A percentile compares a stretch with the other conserved stretches of the same genome.
Conservation (phyloP, 768 basidiomycete species). For the Suillus subaureus region DNA sequence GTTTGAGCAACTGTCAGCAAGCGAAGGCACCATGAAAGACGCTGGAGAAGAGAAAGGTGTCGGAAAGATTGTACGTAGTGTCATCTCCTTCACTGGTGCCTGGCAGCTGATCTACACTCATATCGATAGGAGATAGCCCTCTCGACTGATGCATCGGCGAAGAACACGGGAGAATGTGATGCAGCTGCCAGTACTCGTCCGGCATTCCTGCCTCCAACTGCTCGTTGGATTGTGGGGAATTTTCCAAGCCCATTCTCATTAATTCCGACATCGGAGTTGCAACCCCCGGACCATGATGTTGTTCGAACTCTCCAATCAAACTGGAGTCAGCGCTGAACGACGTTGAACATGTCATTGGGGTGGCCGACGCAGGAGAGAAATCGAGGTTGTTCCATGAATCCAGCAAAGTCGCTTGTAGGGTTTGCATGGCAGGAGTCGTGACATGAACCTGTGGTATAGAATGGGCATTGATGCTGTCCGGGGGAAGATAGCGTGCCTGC, state of each 20-base stretch:
- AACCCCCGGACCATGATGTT: too few relatives aligned
- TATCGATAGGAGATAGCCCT: constrained; percentile 6
- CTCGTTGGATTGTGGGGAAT: neutral
- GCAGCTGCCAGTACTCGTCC: neutral
- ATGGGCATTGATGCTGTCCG: too few relatives aligned
- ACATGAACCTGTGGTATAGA: neutral
- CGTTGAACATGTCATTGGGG: neutral
- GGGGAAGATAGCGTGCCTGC: neutral
- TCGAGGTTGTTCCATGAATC: constrained; percentile 2
- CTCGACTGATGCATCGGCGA: neutral
- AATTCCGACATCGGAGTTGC: neutral
- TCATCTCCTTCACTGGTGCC: neutral
- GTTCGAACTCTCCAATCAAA: constrained; percentile 1
- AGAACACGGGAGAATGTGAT: too few relatives aligned
- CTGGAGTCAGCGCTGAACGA: neutral
- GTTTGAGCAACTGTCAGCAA: neutral
- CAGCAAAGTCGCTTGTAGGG: neutral
- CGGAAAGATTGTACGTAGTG: neutral
- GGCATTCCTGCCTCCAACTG: neutral
- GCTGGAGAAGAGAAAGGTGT: neutral
- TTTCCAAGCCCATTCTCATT: neutral
- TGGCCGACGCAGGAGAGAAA: neutral
- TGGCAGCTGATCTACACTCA: constrained; percentile 1
- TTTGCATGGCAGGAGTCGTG: neutral
- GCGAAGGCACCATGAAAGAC: neutral